Conservation (phyloP, 495 filamentous ascomycete genomes). For the Talaromyces ruber region DNA sequence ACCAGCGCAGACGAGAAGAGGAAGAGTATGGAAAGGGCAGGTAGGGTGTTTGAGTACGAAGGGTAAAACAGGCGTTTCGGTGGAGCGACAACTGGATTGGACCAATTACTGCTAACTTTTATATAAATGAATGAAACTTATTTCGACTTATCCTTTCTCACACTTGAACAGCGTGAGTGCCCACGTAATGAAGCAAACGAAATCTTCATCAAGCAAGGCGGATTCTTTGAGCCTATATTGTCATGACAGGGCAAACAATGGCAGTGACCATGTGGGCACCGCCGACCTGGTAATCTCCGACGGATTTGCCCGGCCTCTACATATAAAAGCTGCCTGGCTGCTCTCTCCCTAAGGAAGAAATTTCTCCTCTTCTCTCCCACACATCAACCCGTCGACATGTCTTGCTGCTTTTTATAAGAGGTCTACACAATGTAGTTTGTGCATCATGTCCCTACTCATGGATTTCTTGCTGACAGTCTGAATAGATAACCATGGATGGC, state of each 20-base stretch:
- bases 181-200: background rate
- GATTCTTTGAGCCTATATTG: background rate
- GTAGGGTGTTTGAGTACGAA: slow-evolving; percentile 14
- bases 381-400: background rate
- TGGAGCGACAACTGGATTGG: background rate
- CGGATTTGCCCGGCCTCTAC: background rate
- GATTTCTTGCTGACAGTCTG: background rate
- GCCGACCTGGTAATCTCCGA: background rate
- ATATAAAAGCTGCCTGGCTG: background rate
- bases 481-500: background rate
- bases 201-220: background rate
- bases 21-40: slow-evolving; percentile 44
- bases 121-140: background rate
- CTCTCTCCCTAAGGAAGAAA: background rate
- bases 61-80: slow-evolving; percentile 4
- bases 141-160: background rate
- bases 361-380: background rate
- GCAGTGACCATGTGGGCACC: background rate
- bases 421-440: background rate
- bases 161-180: background rate
- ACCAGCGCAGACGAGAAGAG: slow-evolving; percentile 52
- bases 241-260: background rate
- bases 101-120: background rate
- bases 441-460: background rate
- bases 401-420: background rate